Percentiles rank a stretch among this genome's conserved stretches.
Conservation (phyloP, 2,329 filamentous ascomycete species). For the Pseudodiploospora longispora region DNA sequence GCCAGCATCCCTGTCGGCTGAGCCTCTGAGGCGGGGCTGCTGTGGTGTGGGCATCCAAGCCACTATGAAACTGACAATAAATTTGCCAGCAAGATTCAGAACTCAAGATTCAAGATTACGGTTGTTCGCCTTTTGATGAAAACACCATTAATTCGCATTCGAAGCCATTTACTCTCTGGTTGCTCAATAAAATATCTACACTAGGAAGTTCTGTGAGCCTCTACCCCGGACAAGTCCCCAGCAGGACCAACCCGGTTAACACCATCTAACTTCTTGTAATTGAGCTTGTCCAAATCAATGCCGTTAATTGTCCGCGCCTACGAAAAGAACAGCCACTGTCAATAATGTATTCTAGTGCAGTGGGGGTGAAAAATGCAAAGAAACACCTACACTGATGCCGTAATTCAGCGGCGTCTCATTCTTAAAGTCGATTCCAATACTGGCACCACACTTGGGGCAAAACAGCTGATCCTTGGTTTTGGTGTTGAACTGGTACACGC, state of each 20-base stretch:
- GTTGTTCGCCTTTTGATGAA: too few relatives aligned
- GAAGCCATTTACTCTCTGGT: too few relatives aligned
- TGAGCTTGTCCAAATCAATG: slow-evolving; percentile 31
- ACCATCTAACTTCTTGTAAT: slow-evolving; percentile 30
- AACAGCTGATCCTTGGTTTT: slow-evolving; percentile 41
- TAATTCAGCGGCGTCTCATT: slow-evolving; percentile 22
- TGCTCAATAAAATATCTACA: too few relatives aligned
- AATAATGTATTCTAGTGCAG: background rate
- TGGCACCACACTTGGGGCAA: slow-evolving; percentile 38
- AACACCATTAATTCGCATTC: too few relatives aligned
- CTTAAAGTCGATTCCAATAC: slow-evolving; percentile 38
- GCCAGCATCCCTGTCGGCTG: too few relatives aligned
- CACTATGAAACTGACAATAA: too few relatives aligned
- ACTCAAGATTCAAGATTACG: too few relatives aligned
- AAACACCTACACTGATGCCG: slow-evolving; percentile 34
- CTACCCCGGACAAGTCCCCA: slow-evolving; percentile 28
- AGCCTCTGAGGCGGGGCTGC: too few relatives aligned
- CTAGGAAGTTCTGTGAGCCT: background rate
- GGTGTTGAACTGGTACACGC: slow-evolving; percentile 37
- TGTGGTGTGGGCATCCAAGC: too few relatives aligned
- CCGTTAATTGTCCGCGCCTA: slow-evolving; percentile 34
- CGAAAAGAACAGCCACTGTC: background rate
- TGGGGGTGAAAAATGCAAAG: background rate
- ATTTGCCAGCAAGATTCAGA: too few relatives aligned
- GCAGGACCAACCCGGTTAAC: slow-evolving; percentile 23